Percentiles rank a stretch among this genome's conserved stretches.
These are phyloP conservation scores for Dryas integrifolia DNA, from an alignment of 331 rosid genomes.

Conservation along the genomic window DNA sequence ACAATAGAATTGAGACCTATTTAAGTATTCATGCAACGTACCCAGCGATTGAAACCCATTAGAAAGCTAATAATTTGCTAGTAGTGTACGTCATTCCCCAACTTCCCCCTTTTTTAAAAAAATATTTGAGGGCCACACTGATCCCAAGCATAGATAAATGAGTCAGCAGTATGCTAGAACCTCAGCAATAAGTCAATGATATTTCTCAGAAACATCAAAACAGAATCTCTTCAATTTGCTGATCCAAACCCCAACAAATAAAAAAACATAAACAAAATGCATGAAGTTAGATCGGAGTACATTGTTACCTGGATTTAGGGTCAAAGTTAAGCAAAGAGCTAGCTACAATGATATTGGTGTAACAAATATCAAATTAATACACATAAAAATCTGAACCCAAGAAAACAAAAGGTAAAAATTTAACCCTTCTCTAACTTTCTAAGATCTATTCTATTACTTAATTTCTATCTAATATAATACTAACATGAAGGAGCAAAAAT, in stretches of 20 bases:
- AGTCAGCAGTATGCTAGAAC: slow-evolving; percentile 2
- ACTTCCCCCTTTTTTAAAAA: not conserved
- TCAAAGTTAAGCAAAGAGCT: slow-evolving; percentile 26
- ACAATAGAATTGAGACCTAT: no score
- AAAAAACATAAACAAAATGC: not conserved
- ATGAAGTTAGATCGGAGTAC: not conserved
- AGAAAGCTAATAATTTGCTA: not conserved
- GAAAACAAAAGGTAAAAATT: slow-evolving; percentile 1
- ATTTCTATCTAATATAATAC: slow-evolving; percentile 7
- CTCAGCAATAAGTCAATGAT: not conserved
- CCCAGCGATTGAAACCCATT: no score
- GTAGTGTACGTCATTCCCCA: not conserved
- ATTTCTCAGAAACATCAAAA: slow-evolving; percentile 7
- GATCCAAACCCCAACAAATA: slow-evolving; percentile 3
- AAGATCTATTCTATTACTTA: slow-evolving; percentile 13
- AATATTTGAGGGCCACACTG: not conserved
- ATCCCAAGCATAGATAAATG: not conserved
- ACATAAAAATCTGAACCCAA: not conserved
- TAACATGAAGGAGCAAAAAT: slow-evolving; percentile 1
- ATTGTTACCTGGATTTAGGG: not conserved
- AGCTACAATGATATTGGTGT: slow-evolving; percentile 35
- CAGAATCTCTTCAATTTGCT: not conserved
- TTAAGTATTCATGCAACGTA: no score
- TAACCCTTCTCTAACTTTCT: slow-evolving; percentile 11
- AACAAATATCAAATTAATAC: slow-evolving; percentile 8